phyloP scores from a whole-genome alignment of 768 basidiomycete species.

The Auriscalpium vulgare region DNA sequence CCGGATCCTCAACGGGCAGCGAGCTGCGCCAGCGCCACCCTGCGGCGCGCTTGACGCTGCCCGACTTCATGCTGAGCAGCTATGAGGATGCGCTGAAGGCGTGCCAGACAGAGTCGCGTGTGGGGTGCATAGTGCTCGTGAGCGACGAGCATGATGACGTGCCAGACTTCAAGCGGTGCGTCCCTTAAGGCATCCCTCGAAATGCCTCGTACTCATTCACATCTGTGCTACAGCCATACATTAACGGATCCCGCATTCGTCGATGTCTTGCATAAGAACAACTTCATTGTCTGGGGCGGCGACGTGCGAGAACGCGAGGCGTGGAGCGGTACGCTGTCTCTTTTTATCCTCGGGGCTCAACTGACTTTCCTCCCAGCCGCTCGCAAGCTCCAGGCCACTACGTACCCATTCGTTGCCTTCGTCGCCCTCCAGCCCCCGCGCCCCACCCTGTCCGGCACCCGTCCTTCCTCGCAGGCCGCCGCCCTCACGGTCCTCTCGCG shows the following conservation, averaged over 20 bases:
- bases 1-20: constrained; percentile 33
- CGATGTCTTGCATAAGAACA: constrained; percentile 58
- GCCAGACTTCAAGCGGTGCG: constrained; percentile 75
- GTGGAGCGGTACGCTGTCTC: constrained; percentile 51
- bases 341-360: background rate
- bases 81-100: constrained; percentile 73
- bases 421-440: constrained; percentile 76
- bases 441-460: constrained; percentile 27
- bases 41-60: constrained; percentile 44
- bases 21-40: constrained; percentile 17
- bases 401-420: constrained; percentile 91
- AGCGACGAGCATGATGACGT: constrained; percentile 90
- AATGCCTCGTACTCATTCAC: background rate
- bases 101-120: constrained; percentile 63
- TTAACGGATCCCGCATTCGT: constrained; percentile 70
- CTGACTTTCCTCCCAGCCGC: constrained; percentile 31
- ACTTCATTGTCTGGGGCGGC: constrained; percentile 86
- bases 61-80: constrained; percentile 72
- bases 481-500: constrained; percentile 78
- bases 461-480: constrained; percentile 30
- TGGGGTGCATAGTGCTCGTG: constrained; percentile 77
- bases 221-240: constrained; percentile 42
- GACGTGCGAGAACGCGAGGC: constrained; percentile 80
- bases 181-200: background rate
- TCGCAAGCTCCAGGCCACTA: constrained; percentile 77